Evolutionary conservation across 805 yeast genomes (phyloP).

Genomic region (Saturnispora galanensis): DNA sequence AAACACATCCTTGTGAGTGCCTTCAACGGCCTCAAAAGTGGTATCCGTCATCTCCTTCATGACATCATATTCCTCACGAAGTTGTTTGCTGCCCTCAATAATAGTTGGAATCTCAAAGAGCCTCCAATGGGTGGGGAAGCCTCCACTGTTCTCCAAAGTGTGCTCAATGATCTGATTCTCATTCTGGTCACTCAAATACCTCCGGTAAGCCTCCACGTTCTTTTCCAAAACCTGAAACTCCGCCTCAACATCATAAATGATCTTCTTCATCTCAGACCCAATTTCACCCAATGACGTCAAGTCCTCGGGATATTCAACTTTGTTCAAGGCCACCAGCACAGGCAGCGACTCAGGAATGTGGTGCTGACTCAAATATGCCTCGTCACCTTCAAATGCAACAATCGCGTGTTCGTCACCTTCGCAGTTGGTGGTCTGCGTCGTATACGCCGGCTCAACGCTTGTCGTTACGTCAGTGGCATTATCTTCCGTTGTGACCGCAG

Average conservation of each 20-base stretch:
- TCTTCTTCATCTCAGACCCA: conserved; percentile 20
- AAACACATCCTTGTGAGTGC: conserved; percentile 6
- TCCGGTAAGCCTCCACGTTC: conserved; percentile 16
- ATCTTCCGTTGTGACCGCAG: neutral
- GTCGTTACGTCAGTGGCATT: neutral
- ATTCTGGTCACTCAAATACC: conserved; percentile 20
- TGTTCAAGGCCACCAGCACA: conserved; percentile 14
- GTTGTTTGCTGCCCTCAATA: conserved; percentile 8
- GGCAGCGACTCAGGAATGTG: conserved; percentile 20
- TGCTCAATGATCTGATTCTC: conserved; percentile 14
- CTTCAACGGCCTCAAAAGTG: neutral
- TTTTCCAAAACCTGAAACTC: conserved; percentile 19
- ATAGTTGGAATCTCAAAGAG: conserved; percentile 21
- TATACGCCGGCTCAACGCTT: neutral
- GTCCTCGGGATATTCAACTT: conserved; percentile 17
- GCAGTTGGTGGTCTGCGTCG: neutral
- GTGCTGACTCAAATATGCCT: conserved; percentile 17
- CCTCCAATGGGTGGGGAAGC: conserved; percentile 24
- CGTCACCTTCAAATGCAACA: conserved; percentile 19
- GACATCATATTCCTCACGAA: neutral
- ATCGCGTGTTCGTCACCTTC: conserved; percentile 3
- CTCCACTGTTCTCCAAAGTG: conserved; percentile 16
- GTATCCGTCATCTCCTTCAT: neutral
- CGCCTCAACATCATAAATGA: conserved; percentile 24
- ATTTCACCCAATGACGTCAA: conserved; percentile 12